Base-by-base conservation (phyloP, 306 rosid species). In the Astragalus glycyphyllos region DNA sequence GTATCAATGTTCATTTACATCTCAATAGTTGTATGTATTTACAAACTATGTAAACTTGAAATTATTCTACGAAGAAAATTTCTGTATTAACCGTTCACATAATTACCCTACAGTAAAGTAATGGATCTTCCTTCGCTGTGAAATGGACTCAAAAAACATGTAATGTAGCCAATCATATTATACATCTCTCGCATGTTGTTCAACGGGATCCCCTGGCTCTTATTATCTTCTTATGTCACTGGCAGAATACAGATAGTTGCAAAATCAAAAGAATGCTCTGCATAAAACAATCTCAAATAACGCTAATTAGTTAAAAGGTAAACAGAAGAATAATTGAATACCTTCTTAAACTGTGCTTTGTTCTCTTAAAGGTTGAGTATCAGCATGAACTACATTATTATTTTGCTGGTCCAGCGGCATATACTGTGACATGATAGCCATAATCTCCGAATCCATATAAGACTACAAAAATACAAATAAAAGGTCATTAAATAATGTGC, bases 361-460 rank as follows among this genome's bases (percentile, higher is more conserved):
- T 56, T 53, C 87, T 38, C 92, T 79, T 58, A 84, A 74, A n/a
- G 92, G 90, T 56, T 90, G 88, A 46, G 85, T 42, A 62, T 87
- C 97, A 2, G 62, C 48, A 5, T 78, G 96, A 70, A 79, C 92
- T 60, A 81, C 86, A 42, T 80, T 82, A 42, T 80, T 82, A 11
- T 82, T 76, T 12, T 83, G 87, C 65, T 93, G 80, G 74, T 93
- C 98, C 2, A 93, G 70, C 46, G 97, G 98, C 98, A 93, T 93
- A 89, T 93, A 93, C 26, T 93, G 97, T 48, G 97, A 88, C 98
- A 93, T 90, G 79, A 93, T 93, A 53, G 98, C 83, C 98, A 84
- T 90, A 69, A 93, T 87, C 90, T 93, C 98, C 0, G 98, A 84
- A 77, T 93, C 97, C 98, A 93, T 90, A 92, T 93, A 90, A 55